phyloP scores from a whole-genome alignment of 2,329 filamentous ascomycete genomes.

The Amphichorda felina region DNA sequence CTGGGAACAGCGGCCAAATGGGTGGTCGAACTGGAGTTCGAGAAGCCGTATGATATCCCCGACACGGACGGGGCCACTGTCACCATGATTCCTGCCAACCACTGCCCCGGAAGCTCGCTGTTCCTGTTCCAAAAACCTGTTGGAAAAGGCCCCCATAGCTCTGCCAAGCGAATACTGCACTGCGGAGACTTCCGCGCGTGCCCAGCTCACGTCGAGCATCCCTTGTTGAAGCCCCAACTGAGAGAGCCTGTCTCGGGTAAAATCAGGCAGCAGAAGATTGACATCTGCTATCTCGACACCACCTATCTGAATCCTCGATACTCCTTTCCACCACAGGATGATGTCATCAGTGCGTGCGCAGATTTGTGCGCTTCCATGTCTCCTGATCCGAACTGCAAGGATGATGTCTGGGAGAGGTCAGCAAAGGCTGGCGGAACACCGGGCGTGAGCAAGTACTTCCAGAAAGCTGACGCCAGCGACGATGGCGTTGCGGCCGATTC shows the following conservation, averaged over 20 bases:
- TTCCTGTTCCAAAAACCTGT: constrained; percentile 81
- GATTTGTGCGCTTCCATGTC: constrained; percentile 75
- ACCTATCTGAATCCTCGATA: constrained; percentile 96
- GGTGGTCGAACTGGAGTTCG: constrained; percentile 77
- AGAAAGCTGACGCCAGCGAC: constrained; percentile 15
- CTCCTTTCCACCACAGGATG: constrained; percentile 78
- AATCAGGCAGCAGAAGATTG: constrained; percentile 71
- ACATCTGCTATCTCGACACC: constrained; percentile 93
- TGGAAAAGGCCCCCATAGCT: constrained; percentile 45
- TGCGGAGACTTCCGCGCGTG: constrained; percentile 95
- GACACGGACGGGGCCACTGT: constrained; percentile 73
- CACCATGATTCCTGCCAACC: constrained; percentile 93
- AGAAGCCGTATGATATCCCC: constrained; percentile 66
- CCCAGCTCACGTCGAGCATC: constrained; percentile 70
- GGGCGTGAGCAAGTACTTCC: constrained; percentile 41
- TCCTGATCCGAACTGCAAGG: constrained; percentile 42
- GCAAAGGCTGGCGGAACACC: constrained; percentile 27
- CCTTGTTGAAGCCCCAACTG: constrained; percentile 65
- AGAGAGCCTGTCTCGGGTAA: constrained; percentile 61
- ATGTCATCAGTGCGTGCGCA: constrained; percentile 79
- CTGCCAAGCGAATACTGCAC: constrained; percentile 72
- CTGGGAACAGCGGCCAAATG: constrained; percentile 77
- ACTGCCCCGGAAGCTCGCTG: constrained; percentile 88
- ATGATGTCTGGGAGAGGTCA: constrained; percentile 33
- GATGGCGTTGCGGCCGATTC: constrained; percentile 15